These are phyloP conservation scores for Coemansia furcata DNA, from an alignment of 192 early-diverging fungal species.

Conservation along the genomic window DNA sequence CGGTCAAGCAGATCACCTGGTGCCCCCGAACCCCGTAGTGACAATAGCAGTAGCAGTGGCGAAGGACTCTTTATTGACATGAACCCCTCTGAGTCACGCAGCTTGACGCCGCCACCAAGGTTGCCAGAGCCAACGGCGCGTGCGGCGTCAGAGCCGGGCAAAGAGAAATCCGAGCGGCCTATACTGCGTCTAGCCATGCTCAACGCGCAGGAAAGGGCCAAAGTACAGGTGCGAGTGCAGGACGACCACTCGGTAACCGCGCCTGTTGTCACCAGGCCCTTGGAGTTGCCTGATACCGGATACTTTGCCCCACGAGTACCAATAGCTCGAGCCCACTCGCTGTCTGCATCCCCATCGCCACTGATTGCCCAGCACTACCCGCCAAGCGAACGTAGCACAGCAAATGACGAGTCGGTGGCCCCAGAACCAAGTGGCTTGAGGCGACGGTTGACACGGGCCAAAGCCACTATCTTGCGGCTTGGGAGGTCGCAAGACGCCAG, in stretches of 20 bases:
- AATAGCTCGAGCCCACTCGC: neutral
- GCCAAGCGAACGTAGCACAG: neutral
- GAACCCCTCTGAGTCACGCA: neutral
- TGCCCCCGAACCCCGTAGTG: neutral
- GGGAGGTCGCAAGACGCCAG: constrained; percentile 30
- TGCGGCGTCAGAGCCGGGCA: neutral
- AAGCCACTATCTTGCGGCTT: constrained; percentile 17
- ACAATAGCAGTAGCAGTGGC: neutral
- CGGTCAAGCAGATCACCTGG: neutral
- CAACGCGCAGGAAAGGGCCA: constrained; percentile 16
- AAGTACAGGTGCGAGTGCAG: constrained; percentile 5
- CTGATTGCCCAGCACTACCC: neutral
- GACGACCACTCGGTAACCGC: constrained; percentile 26
- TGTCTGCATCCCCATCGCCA: neutral
- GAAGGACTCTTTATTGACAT: neutral
- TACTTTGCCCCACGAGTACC: constrained; percentile 43
- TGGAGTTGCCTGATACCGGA: constrained; percentile 36
- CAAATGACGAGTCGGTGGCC: neutral
- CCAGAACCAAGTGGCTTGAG: constrained; percentile 29
- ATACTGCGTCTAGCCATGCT: constrained; percentile 43
- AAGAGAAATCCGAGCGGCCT: constrained; percentile 11
- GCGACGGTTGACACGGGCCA: constrained; percentile 32
- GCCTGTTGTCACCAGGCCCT: constrained; percentile 9
- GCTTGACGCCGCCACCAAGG: neutral
- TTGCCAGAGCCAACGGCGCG: constrained; percentile 3